phyloP scores from a whole-genome alignment of 108 stramenopile species.

The Poteriospumella lacustris region DNA sequence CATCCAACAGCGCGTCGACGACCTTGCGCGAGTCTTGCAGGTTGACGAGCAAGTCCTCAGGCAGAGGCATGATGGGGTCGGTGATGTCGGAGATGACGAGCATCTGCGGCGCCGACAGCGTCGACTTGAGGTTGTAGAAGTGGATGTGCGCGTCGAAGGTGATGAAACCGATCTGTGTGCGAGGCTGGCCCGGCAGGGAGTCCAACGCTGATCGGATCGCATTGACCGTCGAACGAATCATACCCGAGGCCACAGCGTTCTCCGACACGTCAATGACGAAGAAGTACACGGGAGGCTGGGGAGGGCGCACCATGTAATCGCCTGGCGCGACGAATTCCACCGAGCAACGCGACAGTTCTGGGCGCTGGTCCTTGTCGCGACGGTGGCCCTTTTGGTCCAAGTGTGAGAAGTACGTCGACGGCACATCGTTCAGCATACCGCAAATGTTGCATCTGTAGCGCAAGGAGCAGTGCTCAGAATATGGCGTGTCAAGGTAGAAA shows the following conservation, averaged over 20 bases:
- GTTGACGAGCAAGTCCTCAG: slow-evolving; percentile 92
- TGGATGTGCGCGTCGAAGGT: slow-evolving; percentile 89
- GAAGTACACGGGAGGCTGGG: slow-evolving; percentile 90
- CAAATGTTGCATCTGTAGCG: slow-evolving; percentile 80
- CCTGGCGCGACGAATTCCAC: slow-evolving; percentile 62
- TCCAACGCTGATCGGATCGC: slow-evolving; percentile 78
- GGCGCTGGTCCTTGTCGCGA: slow-evolving; percentile 74
- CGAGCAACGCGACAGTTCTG: slow-evolving; percentile 60
- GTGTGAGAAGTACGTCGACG: slow-evolving; percentile 87
- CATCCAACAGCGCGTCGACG: slow-evolving; percentile 82
- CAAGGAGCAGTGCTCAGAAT: neutral
- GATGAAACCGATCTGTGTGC: slow-evolving; percentile 77
- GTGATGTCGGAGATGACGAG: slow-evolving; percentile 84
- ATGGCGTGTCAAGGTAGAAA: neutral
- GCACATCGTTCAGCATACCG: slow-evolving; percentile 79
- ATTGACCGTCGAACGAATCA: slow-evolving; percentile 68
- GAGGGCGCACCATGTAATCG: slow-evolving; percentile 99
- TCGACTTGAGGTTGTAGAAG: slow-evolving; percentile 83
- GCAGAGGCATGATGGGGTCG: slow-evolving; percentile 86
- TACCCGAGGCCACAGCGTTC: slow-evolving; percentile 72
- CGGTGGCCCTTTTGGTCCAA: slow-evolving; percentile 80
- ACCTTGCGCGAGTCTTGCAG: slow-evolving; percentile 73
- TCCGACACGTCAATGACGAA: slow-evolving; percentile 91
- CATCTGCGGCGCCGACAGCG: slow-evolving; percentile 79
- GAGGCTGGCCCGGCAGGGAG: slow-evolving; percentile 71